Evolutionary conservation across 140 eudicot genomes (phyloP).

Genomic region (Flaveria floridana): DNA sequence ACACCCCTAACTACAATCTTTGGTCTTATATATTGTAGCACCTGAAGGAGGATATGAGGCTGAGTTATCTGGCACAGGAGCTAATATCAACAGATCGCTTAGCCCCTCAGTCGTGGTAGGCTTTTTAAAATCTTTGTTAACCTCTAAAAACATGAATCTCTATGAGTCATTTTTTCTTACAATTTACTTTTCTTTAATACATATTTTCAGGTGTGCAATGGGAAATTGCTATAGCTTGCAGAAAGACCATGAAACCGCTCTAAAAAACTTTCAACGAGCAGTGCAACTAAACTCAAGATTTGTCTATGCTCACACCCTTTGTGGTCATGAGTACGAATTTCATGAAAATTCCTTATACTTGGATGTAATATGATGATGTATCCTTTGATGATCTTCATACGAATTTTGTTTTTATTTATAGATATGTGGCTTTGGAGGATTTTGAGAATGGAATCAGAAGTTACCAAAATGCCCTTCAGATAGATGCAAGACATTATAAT

Average conservation of each 20-base stretch:
- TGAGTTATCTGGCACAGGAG: conserved; percentile 96
- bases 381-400: conserved; percentile 5
- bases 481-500: conserved; percentile 85
- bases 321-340: conserved; percentile 91
- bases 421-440: conserved; percentile 93
- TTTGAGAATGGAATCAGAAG: conserved; percentile 81
- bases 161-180: background rate
- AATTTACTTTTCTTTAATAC: background rate
- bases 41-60: conserved; percentile 92
- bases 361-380: background rate
- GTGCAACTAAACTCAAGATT: conserved; percentile 82
- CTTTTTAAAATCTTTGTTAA: background rate
- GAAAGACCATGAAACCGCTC: conserved; percentile 99
- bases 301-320: conserved; percentile 94
- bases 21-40: conserved; percentile 53
- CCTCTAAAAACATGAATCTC: background rate
- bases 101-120: conserved; percentile 96
- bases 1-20: background rate
- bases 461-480: conserved; percentile 83
- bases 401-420: conserved; percentile 25
- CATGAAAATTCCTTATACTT: background rate
- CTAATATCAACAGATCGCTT: conserved; percentile 91
- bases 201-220: conserved; percentile 80
- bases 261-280: conserved; percentile 91
- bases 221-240: conserved; percentile 99